These are phyloP conservation scores for Cyclocybe aegerita DNA, from an alignment of 768 basidiomycete genomes.

Conservation along the genomic window DNA sequence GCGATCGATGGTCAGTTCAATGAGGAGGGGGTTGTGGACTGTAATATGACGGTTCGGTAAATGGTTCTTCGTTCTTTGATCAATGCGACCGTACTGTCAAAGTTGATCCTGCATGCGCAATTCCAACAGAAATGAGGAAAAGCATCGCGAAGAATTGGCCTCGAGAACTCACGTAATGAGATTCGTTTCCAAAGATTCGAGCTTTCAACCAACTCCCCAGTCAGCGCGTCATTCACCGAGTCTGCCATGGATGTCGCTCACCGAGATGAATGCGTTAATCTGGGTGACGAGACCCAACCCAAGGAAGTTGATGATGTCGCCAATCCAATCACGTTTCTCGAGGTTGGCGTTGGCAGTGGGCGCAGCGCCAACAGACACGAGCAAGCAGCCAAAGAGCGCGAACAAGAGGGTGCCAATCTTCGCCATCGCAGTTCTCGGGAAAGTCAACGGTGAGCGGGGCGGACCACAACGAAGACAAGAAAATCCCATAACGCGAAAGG, in stretches of 20 bases:
- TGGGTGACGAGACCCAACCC: constrained; percentile 34
- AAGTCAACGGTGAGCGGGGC: too few relatives aligned
- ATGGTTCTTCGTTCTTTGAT: neutral
- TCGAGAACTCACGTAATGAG: constrained; percentile 28
- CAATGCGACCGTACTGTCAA: constrained; percentile 25
- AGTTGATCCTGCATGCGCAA: constrained; percentile 30
- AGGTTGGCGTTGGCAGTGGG: constrained; percentile 13
- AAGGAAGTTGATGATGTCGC: constrained; percentile 38
- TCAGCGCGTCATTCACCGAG: neutral
- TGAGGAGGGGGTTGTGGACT: constrained; percentile 39
- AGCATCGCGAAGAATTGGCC: neutral
- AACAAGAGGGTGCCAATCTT: constrained; percentile 17
- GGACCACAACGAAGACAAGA: neutral
- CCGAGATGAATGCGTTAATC: constrained; percentile 36
- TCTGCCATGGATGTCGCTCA: constrained; percentile 11
- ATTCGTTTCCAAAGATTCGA: constrained; percentile 31
- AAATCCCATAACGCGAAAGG: neutral
- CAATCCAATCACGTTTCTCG: constrained; percentile 22
- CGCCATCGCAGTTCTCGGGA: constrained; percentile 5
- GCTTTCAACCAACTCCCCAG: constrained; percentile 19
- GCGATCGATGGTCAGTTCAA: constrained; percentile 43
- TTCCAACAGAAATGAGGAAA: neutral
- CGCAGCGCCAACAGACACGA: constrained; percentile 22
- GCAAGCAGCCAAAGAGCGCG: constrained; percentile 23
- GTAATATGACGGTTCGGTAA: neutral